Evolutionary conservation across 1,284 basidiomycete species (phyloP).

Genomic region (Pholiota adiposa): DNA sequence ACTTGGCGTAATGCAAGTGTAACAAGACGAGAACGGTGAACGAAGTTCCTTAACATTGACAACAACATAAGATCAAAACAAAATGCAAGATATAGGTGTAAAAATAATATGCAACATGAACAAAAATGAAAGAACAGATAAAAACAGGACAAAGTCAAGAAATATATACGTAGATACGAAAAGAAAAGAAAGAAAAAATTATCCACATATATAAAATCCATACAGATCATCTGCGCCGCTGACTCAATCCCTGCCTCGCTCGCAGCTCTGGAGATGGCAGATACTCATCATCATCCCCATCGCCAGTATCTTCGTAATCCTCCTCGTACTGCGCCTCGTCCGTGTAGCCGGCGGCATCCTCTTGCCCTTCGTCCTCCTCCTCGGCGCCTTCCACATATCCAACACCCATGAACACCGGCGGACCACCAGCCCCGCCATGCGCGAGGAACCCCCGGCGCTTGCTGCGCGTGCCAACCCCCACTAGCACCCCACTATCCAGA

Average conservation of each 20-base stretch:
- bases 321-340: not conserved
- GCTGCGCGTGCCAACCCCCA: conserved; percentile 56
- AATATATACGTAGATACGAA: too few relatives aligned
- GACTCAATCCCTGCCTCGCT: conserved; percentile 4
- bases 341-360: conserved; percentile 2
- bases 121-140: too few relatives aligned
- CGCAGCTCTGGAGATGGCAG: conserved; percentile 17
- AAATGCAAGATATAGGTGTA: too few relatives aligned
- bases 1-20: too few relatives aligned
- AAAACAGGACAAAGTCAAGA: too few relatives aligned
- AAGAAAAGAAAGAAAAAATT: too few relatives aligned
- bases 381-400: conserved; percentile 60
- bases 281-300: conserved; percentile 24
- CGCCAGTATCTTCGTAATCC: not conserved
- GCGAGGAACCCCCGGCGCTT: conserved; percentile 66
- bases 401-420: conserved; percentile 68
- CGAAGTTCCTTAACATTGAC: too few relatives aligned
- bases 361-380: conserved; percentile 22
- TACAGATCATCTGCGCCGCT: conserved; percentile 10
- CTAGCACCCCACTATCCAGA: conserved; percentile 49
- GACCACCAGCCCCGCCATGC: conserved; percentile 71
- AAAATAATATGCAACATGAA: too few relatives aligned
- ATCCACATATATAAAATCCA: too few relatives aligned
- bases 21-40: too few relatives aligned
- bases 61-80: too few relatives aligned